A percentile compares a stretch with the other conserved stretches of the same genome.
These are phyloP conservation scores for Macrolepiota albuminosa DNA, from an alignment of 768 basidiomycete species.

Conservation along the genomic window DNA sequence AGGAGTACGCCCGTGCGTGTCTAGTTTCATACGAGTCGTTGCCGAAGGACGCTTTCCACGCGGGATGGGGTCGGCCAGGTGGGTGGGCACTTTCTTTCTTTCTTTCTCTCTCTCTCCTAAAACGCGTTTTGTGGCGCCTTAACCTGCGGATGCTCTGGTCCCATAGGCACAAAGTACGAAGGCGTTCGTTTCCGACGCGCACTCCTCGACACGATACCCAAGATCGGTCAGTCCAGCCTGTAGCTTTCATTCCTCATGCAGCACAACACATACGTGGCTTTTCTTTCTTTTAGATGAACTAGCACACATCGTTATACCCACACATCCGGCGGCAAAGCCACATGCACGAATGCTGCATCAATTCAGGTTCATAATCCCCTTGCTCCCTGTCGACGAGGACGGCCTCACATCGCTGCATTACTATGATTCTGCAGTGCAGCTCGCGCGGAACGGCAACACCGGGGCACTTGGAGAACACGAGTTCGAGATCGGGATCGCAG, in stretches of 20 bases:
- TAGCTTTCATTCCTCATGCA: not conserved
- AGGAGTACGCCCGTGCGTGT: constrained; percentile 74
- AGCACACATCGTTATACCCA: constrained; percentile 69
- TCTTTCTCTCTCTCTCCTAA: not conserved
- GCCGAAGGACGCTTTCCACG: constrained; percentile 60
- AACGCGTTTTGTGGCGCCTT: not conserved
- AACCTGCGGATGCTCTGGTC: not conserved
- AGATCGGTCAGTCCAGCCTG: constrained; percentile 48
- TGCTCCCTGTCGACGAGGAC: constrained; percentile 54
- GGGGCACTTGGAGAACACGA: constrained; percentile 64
- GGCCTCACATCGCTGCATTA: constrained; percentile 68
- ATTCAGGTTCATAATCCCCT: constrained; percentile 69
- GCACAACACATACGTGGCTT: too few species aligned
- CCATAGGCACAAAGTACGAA: constrained; percentile 50
- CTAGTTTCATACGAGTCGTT: constrained; percentile 66
- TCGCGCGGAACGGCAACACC: constrained; percentile 51
- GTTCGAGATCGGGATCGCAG: constrained; percentile 57
- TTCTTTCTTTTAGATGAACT: constrained; percentile 45
- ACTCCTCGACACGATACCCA: constrained; percentile 66
- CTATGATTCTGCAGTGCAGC: constrained; percentile 73
- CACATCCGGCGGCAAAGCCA: constrained; percentile 64
- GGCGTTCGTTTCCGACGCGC: constrained; percentile 61
- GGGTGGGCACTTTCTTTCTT: constrained; percentile 32
- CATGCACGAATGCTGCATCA: constrained; percentile 76
- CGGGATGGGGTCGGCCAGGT: constrained; percentile 78